These are phyloP conservation scores for Clarireedia sp. DNA, from an alignment of 2,329 filamentous ascomycete genomes.

Conservation along the genomic window DNA sequence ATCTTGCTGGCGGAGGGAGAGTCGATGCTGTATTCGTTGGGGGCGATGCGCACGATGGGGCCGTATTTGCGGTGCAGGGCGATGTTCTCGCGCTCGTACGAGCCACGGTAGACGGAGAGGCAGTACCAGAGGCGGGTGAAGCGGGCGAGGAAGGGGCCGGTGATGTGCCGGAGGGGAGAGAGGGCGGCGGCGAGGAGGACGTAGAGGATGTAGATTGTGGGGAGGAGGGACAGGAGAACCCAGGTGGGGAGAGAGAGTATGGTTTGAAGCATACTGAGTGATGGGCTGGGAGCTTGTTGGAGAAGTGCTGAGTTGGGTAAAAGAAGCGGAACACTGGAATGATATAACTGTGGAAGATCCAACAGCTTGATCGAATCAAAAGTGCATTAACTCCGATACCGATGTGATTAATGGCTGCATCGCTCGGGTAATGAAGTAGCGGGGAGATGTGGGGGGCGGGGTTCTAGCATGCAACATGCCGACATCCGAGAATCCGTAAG, in stretches of 20 bases:
- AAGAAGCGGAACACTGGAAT: not conserved
- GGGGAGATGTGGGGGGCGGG: too few relatives aligned
- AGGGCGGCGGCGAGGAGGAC: not conserved
- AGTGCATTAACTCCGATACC: too few relatives aligned
- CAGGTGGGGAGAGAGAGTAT: not conserved
- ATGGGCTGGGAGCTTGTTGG: not conserved
- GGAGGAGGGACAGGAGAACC: not conserved
- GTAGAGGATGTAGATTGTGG: conserved; percentile 1
- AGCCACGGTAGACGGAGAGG: conserved; percentile 25
- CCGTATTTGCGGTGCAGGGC: conserved; percentile 38
- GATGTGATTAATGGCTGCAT: too few relatives aligned
- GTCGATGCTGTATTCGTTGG: conserved; percentile 39
- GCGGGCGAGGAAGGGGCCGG: conserved; percentile 38
- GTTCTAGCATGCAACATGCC: too few relatives aligned
- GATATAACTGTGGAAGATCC: not conserved
- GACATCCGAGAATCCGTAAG: too few relatives aligned
- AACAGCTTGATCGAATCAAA: too few relatives aligned
- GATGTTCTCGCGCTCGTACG: conserved; percentile 13
- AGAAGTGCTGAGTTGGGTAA: not conserved
- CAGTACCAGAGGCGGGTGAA: conserved; percentile 38
- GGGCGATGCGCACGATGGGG: conserved; percentile 41
- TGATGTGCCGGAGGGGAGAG: conserved; percentile 32
- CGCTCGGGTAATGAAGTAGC: too few relatives aligned
- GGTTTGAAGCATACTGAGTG: not conserved
- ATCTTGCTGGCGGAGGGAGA: conserved; percentile 34